These are phyloP conservation scores for Pichia sp. DNA, from an alignment of 1,139 yeast genomes.

Conservation along the genomic window DNA sequence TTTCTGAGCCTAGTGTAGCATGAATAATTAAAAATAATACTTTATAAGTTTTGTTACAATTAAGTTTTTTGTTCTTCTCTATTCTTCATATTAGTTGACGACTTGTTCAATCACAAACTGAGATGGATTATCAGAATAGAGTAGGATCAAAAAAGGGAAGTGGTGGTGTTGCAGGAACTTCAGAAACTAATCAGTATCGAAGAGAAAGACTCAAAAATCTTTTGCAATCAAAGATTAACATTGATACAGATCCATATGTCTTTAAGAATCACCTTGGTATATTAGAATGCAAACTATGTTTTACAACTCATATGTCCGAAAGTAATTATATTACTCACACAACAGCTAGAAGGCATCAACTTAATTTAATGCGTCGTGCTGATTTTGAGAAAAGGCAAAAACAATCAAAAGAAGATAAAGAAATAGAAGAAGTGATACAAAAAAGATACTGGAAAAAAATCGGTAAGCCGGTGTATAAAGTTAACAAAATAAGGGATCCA, in stretches of 20 bases:
- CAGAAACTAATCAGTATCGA: conserved; percentile 61
- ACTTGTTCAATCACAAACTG: neutral
- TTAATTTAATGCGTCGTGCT: conserved; percentile 57
- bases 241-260: conserved; percentile 74
- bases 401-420: conserved; percentile 14
- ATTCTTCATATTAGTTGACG: too few species aligned
- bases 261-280: conserved; percentile 67
- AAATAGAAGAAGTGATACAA: conserved; percentile 20
- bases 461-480: conserved; percentile 66
- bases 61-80: neutral
- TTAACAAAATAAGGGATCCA: conserved; percentile 62
- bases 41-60: neutral
- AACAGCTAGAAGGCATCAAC: conserved; percentile 71
- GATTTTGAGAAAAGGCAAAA: conserved; percentile 36
- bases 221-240: conserved; percentile 54
- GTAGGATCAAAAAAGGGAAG: conserved; percentile 53
- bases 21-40: too few species aligned
- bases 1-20: too few species aligned
- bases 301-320: conserved; percentile 68
- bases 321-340: conserved; percentile 76
- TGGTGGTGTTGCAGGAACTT: conserved; percentile 72
- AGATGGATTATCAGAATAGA: conserved; percentile 52
- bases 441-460: conserved; percentile 54
- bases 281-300: conserved; percentile 69
- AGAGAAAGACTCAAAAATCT: conserved; percentile 60